A percentile compares a stretch with the other conserved stretches of the same genome.
phyloP scores from a whole-genome alignment of 768 basidiomycete genomes.

The Hygrophoropsis aurantiaca region DNA sequence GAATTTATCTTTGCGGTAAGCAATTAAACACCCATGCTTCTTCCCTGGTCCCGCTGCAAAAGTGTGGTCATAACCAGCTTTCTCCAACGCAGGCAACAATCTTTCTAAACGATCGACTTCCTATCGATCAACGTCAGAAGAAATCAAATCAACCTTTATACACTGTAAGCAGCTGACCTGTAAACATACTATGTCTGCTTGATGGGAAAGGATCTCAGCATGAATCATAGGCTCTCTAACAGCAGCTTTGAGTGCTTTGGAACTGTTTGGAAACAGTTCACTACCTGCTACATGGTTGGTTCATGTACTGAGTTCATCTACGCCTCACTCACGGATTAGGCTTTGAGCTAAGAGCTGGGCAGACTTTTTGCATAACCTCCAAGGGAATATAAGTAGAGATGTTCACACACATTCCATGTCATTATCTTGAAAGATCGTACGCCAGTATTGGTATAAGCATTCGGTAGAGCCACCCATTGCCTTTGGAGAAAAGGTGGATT shows the following conservation, averaged over 20 bases:
- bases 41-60: constrained; percentile 74
- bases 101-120: constrained; percentile 85
- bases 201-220: constrained; percentile 67
- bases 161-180: constrained; percentile 52
- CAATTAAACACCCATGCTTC: constrained; percentile 84
- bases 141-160: background rate
- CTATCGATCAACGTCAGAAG: constrained; percentile 36
- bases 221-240: constrained; percentile 77
- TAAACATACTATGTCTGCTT: constrained; percentile 83
- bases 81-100: constrained; percentile 64
- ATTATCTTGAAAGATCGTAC: constrained; percentile 48
- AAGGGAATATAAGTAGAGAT: background rate
- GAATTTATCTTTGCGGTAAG: constrained; percentile 59
- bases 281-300: constrained; percentile 48
- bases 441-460: background rate
- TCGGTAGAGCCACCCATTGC: constrained; percentile 36
- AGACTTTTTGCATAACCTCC: constrained; percentile 1
- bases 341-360: constrained; percentile 73
- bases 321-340: constrained; percentile 62
- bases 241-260: constrained; percentile 69
- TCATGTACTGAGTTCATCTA: background rate
- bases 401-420: constrained; percentile 79
- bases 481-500: constrained; percentile 17
- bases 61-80: constrained; percentile 61
- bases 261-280: constrained; percentile 80